Evolutionary conservation across 2,329 filamentous ascomycete species (phyloP).

Genomic region (Davidsoniella eucalypti): DNA sequence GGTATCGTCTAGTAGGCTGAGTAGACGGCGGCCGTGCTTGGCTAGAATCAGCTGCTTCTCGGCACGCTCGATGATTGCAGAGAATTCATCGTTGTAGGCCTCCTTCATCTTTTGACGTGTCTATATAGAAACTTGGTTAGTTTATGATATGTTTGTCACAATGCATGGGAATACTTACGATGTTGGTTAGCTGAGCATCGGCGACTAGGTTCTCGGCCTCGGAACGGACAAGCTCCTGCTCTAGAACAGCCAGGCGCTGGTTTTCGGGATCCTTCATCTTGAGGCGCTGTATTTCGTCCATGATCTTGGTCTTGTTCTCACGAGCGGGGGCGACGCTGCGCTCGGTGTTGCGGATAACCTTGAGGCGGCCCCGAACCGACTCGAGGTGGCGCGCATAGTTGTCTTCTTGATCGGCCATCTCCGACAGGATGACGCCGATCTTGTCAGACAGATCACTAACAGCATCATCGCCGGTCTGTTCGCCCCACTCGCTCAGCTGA

Average conservation of each 20-base stretch:
- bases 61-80: conserved; percentile 82
- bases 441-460: conserved; percentile 90
- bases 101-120: conserved; percentile 94
- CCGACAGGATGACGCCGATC: conserved; percentile 76
- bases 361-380: conserved; percentile 65
- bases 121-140: conserved; percentile 24
- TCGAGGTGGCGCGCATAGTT: conserved; percentile 73
- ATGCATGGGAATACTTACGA: conserved; percentile 38
- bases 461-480: conserved; percentile 73
- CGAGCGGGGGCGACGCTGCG: conserved; percentile 85
- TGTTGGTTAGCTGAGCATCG: conserved; percentile 89
- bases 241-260: conserved; percentile 62
- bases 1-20: conserved; percentile 76
- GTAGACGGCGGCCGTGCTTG: conserved; percentile 69
- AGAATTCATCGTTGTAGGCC: conserved; percentile 76
- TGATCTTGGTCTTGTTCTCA: conserved; percentile 72
- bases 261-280: conserved; percentile 87
- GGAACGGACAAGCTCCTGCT: conserved; percentile 90
- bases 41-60: conserved; percentile 95
- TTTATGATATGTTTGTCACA: background rate
- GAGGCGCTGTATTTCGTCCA: conserved; percentile 79
- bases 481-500: conserved; percentile 93
- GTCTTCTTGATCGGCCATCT: conserved; percentile 91
- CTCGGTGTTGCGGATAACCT: conserved; percentile 90
- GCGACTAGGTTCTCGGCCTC: conserved; percentile 94